Base-by-base conservation (phyloP, 2,329 filamentous ascomycete species). In the Pezicula carpinea region DNA sequence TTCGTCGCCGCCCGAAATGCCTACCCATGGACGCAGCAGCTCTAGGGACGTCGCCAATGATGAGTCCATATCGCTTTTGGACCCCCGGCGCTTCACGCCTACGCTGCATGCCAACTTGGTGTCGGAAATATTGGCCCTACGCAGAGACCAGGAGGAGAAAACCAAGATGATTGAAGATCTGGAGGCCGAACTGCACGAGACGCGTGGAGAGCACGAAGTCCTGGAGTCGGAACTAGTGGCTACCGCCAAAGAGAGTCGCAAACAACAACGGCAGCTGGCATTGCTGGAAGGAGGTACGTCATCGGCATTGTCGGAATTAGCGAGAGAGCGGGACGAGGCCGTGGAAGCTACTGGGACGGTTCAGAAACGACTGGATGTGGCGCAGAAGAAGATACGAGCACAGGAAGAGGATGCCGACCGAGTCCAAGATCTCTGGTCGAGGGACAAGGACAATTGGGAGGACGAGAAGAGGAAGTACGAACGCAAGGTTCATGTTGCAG, bases 101-200 rank as follows among this genome's bases (percentile, higher is more conserved):
- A 97, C 91, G 0, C 71, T 99, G 10, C 93, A 97, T 65, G 93
- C 93, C 7, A 96, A 89, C 42, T 73, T 99, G 6, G 92, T 99
- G 1, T 92, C 92, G 0, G 93, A 99, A 66, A 99, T 99, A 53
- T 73, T 99, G 33, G 82, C 83, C 2, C 70, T 99, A 42, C 82
- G 91, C 18, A 79, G 93, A 48, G 93, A 99, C 54, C 81, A 97
- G 52, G 93, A 99, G 62, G 89, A 87, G 35, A 96, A 96, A 68
- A 79, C 85, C 38, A 88, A 82, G 58, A 78, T 89, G 44, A 96
- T 99, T 46, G 91, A 96, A 63, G 82, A 79, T 44, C 74, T 99
- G 14, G 93, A 99, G 67, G 72, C 76, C 1, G 82, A 77, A 21
- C 70, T 99, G 29, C 83, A 95, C 52, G 70, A 78, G 1, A 76